Evolutionary conservation across 202 grass and related monocot genomes (phyloP).

Genomic region (Panicum hallii): DNA sequence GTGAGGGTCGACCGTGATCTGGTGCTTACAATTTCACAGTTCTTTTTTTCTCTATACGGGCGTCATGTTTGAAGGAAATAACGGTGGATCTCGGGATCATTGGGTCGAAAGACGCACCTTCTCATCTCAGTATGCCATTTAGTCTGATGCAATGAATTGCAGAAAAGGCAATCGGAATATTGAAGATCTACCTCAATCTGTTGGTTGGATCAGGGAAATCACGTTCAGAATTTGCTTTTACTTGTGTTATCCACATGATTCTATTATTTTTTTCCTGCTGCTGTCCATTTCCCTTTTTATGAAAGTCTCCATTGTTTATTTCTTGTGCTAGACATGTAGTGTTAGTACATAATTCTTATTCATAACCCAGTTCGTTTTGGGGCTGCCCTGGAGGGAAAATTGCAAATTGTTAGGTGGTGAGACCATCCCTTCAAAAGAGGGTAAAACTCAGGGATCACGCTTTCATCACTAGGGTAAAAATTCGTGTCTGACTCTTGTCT

Average conservation of each 20-base stretch:
- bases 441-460: background rate
- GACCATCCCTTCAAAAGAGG: background rate
- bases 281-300: background rate
- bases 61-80: background rate
- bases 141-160: background rate
- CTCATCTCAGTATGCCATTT: background rate
- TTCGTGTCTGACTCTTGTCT: background rate
- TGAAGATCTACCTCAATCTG: background rate
- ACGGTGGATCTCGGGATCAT: background rate
- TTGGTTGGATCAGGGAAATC: background rate
- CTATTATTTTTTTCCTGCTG: background rate
- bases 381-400: background rate
- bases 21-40: background rate
- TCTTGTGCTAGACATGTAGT: background rate
- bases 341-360: background rate
- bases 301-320: constrained; percentile 7
- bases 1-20: constrained; percentile 45
- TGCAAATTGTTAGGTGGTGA: background rate
- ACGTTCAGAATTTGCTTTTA: background rate
- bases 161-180: background rate
- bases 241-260: background rate
- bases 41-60: background rate
- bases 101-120: background rate
- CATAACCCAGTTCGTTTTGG: background rate
- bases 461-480: background rate